Conservation (phyloP, 2,329 filamentous ascomycete genomes). For the Colletotrichum incanum region DNA sequence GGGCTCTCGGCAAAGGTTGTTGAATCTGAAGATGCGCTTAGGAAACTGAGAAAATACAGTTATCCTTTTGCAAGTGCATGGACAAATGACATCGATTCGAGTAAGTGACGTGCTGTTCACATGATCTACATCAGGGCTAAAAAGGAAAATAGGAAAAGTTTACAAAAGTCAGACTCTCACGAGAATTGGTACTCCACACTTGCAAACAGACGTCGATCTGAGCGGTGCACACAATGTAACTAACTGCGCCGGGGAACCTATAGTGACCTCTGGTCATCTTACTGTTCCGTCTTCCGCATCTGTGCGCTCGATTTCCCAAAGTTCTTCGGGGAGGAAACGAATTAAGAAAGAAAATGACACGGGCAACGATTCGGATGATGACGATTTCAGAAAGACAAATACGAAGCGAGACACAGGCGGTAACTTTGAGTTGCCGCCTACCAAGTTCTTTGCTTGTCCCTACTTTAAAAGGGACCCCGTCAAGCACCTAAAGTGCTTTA, state of each 20-base stretch:
- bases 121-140: background rate
- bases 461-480: slow-evolving; percentile 49
- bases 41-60: background rate
- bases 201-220: background rate
- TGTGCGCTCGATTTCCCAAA: background rate
- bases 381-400: background rate
- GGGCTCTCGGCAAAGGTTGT: background rate
- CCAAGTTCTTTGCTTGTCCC: slow-evolving; percentile 46
- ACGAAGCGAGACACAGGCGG: background rate
- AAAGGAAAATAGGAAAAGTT: background rate
- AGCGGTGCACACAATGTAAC: background rate
- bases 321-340: background rate
- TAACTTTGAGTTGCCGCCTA: background rate
- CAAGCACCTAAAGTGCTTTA: slow-evolving; percentile 48
- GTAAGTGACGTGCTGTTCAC: background rate
- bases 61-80: background rate
- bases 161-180: background rate
- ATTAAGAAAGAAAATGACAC: background rate
- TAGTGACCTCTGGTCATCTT: background rate
- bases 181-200: background rate
- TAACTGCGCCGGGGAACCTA: background rate
- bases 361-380: background rate
- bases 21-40: too few species aligned
- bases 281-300: background rate
- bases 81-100: background rate